Evolutionary conservation across 805 yeast genomes (phyloP).

Genomic region (Torulaspora gathmanii): DNA sequence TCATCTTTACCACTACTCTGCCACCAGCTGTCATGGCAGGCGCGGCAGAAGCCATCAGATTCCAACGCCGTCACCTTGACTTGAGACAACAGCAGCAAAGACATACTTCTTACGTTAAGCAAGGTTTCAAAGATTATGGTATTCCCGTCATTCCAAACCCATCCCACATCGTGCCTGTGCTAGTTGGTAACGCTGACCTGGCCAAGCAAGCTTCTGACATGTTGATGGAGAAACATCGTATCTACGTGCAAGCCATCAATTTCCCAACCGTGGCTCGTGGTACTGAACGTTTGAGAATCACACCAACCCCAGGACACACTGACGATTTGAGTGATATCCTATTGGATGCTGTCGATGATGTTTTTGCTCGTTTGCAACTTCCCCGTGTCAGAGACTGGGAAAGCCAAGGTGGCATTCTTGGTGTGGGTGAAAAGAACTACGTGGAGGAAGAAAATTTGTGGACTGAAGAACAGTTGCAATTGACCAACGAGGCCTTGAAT

Average conservation of each 20-base stretch:
- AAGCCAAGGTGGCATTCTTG: slow-evolving; percentile 79
- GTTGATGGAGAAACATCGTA: slow-evolving; percentile 74
- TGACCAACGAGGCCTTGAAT: slow-evolving; percentile 60
- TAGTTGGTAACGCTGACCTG: slow-evolving; percentile 89
- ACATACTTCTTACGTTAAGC: slow-evolving; percentile 80
- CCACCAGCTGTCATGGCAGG: slow-evolving; percentile 99
- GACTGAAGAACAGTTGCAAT: slow-evolving; percentile 74
- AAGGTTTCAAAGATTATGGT: slow-evolving; percentile 60
- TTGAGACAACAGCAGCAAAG: slow-evolving; percentile 82
- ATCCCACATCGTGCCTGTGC: slow-evolving; percentile 92
- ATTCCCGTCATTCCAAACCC: slow-evolving; percentile 98
- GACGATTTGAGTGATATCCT: slow-evolving; percentile 70
- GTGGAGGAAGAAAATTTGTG: slow-evolving; percentile 63
- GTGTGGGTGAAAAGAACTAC: slow-evolving; percentile 63
- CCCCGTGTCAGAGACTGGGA: slow-evolving; percentile 77
- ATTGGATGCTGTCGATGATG: slow-evolving; percentile 72
- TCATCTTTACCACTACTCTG: slow-evolving; percentile 91
- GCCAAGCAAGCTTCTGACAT: slow-evolving; percentile 90
- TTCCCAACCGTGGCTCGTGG: slow-evolving; percentile 98
- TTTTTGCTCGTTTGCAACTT: slow-evolving; percentile 69
- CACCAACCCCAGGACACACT: slow-evolving; percentile 98
- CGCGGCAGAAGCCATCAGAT: slow-evolving; percentile 78
- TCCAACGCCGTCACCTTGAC: slow-evolving; percentile 69
- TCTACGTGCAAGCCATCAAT: slow-evolving; percentile 97
- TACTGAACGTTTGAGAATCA: slow-evolving; percentile 89